Evolutionary conservation across 2,329 filamentous ascomycete species (phyloP).

Genomic region (Helotiales sp.): DNA sequence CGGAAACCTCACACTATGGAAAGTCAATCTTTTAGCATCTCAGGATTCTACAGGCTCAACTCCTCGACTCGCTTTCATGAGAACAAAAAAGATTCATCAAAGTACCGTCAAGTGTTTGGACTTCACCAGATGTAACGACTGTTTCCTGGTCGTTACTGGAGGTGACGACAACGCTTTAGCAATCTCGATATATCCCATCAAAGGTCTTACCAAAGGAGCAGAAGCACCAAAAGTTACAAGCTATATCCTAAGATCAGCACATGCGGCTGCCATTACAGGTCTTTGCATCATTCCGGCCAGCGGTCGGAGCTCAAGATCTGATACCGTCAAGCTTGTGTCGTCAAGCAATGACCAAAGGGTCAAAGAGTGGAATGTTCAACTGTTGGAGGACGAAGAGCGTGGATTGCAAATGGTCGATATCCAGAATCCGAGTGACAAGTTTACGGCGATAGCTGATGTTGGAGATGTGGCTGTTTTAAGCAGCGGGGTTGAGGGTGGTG

Average conservation of each 20-base stretch:
- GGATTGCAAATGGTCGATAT: slow-evolving; percentile 32
- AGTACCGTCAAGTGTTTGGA: slow-evolving; percentile 73
- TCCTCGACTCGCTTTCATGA: slow-evolving; percentile 13
- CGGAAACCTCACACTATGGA: slow-evolving; percentile 69
- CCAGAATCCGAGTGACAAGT: slow-evolving; percentile 48
- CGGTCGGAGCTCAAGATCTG: slow-evolving; percentile 7
- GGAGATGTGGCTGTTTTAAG: slow-evolving; percentile 45
- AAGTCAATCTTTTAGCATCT: background rate
- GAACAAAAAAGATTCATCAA: slow-evolving; percentile 64
- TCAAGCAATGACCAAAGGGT: slow-evolving; percentile 63
- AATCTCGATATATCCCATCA: slow-evolving; percentile 45
- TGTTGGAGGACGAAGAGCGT: slow-evolving; percentile 4
- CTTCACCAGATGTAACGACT: slow-evolving; percentile 38
- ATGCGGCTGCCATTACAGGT: slow-evolving; percentile 71
- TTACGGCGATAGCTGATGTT: slow-evolving; percentile 61
- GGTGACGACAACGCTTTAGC: slow-evolving; percentile 87
- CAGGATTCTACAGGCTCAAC: background rate
- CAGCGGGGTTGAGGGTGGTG: background rate
- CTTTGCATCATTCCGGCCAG: slow-evolving; percentile 36
- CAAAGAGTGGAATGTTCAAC: slow-evolving; percentile 36
- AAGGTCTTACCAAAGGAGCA: background rate
- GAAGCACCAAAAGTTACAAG: background rate
- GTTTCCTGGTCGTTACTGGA: slow-evolving; percentile 64
- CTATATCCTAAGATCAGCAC: slow-evolving; percentile 54
- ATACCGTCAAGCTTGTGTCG: slow-evolving; percentile 40